Evolutionary conservation across 768 basidiomycete genomes (phyloP).

Genomic region (Pleurotus tuoliensis): DNA sequence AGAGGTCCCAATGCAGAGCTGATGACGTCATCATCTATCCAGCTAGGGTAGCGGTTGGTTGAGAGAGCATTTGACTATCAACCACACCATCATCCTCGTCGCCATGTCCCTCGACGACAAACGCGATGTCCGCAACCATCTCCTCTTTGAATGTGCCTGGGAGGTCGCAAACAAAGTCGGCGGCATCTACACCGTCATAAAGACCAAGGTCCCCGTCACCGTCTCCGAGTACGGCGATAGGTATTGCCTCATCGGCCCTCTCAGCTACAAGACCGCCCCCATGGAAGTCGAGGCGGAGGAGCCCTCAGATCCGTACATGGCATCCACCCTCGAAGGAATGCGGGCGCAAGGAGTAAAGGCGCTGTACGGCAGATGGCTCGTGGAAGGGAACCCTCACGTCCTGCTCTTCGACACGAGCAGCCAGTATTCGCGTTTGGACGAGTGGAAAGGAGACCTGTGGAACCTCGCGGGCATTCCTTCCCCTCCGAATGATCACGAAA

Average conservation of each 20-base stretch:
- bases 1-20: neutral
- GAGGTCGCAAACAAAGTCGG: conserved; percentile 99
- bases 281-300: conserved; percentile 98
- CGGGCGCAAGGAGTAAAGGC: conserved; percentile 86
- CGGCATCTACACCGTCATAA: conserved; percentile 99
- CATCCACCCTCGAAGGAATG: conserved; percentile 78
- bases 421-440: conserved; percentile 83
- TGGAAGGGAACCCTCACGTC: conserved; percentile 94
- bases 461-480: conserved; percentile 97
- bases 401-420: conserved; percentile 94
- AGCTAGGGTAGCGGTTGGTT: neutral
- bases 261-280: conserved; percentile 96
- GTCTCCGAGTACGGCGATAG: conserved; percentile 93
- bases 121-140: conserved; percentile 73
- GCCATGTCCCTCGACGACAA: conserved; percentile 34
- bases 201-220: conserved; percentile 98
- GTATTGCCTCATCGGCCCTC: conserved; percentile 95
- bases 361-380: conserved; percentile 96
- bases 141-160: conserved; percentile 96
- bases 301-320: conserved; percentile 76
- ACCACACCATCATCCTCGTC: conserved; percentile 15
- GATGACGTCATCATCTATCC: conserved; percentile 4
- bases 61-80: conserved; percentile 1
- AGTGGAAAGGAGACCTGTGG: conserved; percentile 99
- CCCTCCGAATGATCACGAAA: conserved; percentile 95